Conservation (phyloP, 177 flowering plant species). For the Vitis hybrid region DNA sequence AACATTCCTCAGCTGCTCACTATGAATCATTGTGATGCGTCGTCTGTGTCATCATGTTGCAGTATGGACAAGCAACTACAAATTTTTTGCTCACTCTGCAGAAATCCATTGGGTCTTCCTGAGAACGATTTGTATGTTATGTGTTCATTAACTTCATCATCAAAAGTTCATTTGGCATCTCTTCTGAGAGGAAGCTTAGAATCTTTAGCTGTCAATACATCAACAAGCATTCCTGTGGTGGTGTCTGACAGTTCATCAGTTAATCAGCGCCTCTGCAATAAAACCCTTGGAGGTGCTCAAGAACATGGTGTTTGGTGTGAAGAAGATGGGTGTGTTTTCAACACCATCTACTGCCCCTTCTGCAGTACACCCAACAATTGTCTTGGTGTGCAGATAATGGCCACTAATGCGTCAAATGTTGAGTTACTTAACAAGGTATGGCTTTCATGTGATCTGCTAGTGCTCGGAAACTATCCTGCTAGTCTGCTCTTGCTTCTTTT, state of each 20-base stretch:
- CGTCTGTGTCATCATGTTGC: conserved; percentile 22
- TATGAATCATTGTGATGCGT: conserved; percentile 7
- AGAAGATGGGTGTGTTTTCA: conserved; percentile 91
- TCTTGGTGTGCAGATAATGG: conserved; percentile 76
- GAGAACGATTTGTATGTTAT: conserved; percentile 48
- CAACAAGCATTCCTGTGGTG: conserved; percentile 38
- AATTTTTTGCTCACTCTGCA: conserved; percentile 68
- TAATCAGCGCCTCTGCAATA: conserved; percentile 38
- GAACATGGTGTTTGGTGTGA: conserved; percentile 70
- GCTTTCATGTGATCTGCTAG: neutral
- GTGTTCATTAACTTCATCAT: conserved; percentile 49
- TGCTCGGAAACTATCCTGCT: neutral
- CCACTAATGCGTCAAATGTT: conserved; percentile 63
- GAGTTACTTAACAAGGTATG: conserved; percentile 70
- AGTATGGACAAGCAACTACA: conserved; percentile 38
- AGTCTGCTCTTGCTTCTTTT: neutral
- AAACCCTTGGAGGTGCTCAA: conserved; percentile 20
- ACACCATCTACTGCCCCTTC: conserved; percentile 67
- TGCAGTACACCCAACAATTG: conserved; percentile 42
- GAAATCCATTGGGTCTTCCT: conserved; percentile 61
- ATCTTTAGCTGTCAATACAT: conserved; percentile 15
- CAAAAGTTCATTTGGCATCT: conserved; percentile 59
- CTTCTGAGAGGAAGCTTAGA: conserved; percentile 29
- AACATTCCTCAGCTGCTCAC: conserved; percentile 11
- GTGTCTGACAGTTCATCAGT: conserved; percentile 54